These are phyloP conservation scores for Chenopodium suecicum DNA, from an alignment of 148 eudicot genomes.

Conservation along the genomic window DNA sequence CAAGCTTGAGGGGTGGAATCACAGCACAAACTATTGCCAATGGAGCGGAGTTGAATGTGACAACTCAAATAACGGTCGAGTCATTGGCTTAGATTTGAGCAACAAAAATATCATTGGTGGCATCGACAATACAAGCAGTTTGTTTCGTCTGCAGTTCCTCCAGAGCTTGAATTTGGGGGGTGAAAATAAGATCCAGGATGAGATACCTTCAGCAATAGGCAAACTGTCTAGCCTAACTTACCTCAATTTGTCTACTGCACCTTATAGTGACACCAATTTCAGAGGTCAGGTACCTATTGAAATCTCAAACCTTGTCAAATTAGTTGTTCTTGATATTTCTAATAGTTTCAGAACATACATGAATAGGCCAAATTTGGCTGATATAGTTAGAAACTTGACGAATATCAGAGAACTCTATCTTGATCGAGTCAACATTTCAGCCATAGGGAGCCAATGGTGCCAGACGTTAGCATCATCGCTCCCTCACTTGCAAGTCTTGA, in stretches of 20 bases:
- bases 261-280: slow-evolving; percentile 29
- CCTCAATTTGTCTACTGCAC: slow-evolving; percentile 24
- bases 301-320: slow-evolving; percentile 23
- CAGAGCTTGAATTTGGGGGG: slow-evolving; percentile 33
- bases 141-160: slow-evolving; percentile 24
- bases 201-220: slow-evolving; percentile 27
- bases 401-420: slow-evolving; percentile 39
- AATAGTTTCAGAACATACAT: background rate
- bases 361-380: slow-evolving; percentile 20
- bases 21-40: slow-evolving; percentile 15
- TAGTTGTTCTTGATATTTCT: slow-evolving; percentile 45
- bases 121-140: slow-evolving; percentile 12
- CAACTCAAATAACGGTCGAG: slow-evolving; percentile 4
- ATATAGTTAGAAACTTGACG: slow-evolving; percentile 30
- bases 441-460: slow-evolving; percentile 30
- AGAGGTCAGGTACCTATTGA: slow-evolving; percentile 25
- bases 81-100: slow-evolving; percentile 22
- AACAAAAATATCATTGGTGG: background rate
- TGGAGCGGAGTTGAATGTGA: slow-evolving; percentile 21
- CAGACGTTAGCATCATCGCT: slow-evolving; percentile 26
- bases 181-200: background rate
- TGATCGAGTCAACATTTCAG: slow-evolving; percentile 34
- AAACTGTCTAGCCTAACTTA: slow-evolving; percentile 31
- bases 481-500: slow-evolving; percentile 35
- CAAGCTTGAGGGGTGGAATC: slow-evolving; percentile 12